phyloP scores from a whole-genome alignment of 805 yeast genomes.

The Nakazawaea peltata region DNA sequence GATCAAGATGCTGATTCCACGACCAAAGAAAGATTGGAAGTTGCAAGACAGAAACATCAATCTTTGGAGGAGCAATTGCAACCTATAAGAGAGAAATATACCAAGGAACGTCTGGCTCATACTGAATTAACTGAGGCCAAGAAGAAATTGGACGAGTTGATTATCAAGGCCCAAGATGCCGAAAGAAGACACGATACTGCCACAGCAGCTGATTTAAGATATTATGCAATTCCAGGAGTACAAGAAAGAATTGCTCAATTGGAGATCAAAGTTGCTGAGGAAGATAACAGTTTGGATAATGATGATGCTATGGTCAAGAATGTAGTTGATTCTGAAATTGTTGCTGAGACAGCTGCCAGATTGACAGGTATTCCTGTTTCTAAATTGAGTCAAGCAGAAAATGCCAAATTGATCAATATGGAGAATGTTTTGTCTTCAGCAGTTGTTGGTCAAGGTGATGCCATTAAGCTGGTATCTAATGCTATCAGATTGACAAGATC shows the following conservation, averaged over 20 bases:
- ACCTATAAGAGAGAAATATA: slow-evolving; percentile 80
- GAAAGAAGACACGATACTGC: slow-evolving; percentile 95
- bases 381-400: slow-evolving; percentile 92
- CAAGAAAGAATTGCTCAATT: slow-evolving; percentile 65
- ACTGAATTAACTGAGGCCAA: slow-evolving; percentile 86
- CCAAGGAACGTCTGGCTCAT: slow-evolving; percentile 83
- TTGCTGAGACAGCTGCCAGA: slow-evolving; percentile 95
- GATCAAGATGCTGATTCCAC: slow-evolving; percentile 79
- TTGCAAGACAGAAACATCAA: slow-evolving; percentile 74
- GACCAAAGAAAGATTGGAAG: slow-evolving; percentile 77
- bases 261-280: slow-evolving; percentile 73
- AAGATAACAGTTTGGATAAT: slow-evolving; percentile 39
- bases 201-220: slow-evolving; percentile 91
- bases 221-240: slow-evolving; percentile 95
- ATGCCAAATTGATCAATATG: slow-evolving; percentile 89
- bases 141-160: slow-evolving; percentile 86
- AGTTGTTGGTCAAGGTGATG: slow-evolving; percentile 94
- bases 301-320: slow-evolving; percentile 70
- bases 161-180: slow-evolving; percentile 89
- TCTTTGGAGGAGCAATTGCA: slow-evolving; percentile 76
- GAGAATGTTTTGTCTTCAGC: slow-evolving; percentile 72
- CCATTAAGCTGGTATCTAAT: slow-evolving; percentile 93
- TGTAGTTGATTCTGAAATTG: slow-evolving; percentile 82
- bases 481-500: slow-evolving; percentile 91
- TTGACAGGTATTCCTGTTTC: slow-evolving; percentile 95